Evolutionary conservation across 805 yeast genomes (phyloP).

Genomic region (Ogataea parapolymorpha): DNA sequence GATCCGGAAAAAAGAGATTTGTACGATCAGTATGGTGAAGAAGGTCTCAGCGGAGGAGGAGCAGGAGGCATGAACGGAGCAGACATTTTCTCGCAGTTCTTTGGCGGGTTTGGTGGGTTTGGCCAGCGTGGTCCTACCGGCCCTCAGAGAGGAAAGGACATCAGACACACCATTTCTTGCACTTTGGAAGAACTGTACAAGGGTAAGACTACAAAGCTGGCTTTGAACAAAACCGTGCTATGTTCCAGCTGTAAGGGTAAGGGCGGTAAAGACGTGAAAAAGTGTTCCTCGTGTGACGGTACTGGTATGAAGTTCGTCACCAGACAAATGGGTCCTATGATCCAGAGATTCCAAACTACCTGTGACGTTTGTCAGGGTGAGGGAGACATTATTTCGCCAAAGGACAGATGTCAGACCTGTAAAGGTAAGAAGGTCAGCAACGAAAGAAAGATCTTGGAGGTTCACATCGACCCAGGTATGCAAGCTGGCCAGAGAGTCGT

Average conservation of each 20-base stretch:
- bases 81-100: constrained; percentile 58
- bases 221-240: constrained; percentile 84
- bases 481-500: constrained; percentile 86
- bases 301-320: constrained; percentile 87
- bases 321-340: constrained; percentile 99
- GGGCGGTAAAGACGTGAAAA: constrained; percentile 93
- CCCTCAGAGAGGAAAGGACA: constrained; percentile 86
- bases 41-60: constrained; percentile 82
- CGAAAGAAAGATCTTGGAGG: constrained; percentile 92
- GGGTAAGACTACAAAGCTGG: constrained; percentile 92
- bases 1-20: constrained; percentile 85
- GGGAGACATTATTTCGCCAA: constrained; percentile 83
- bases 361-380: constrained; percentile 92
- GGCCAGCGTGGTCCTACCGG: constrained; percentile 70
- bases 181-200: constrained; percentile 89
- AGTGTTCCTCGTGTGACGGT: constrained; percentile 87
- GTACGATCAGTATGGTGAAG: constrained; percentile 90
- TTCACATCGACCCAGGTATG: constrained; percentile 97
- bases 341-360: constrained; percentile 93
- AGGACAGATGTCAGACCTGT: constrained; percentile 86
- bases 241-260: constrained; percentile 90
- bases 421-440: constrained; percentile 80
- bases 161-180: constrained; percentile 81
- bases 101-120: constrained; percentile 62
- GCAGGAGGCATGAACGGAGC: constrained; percentile 52